A percentile compares a stretch with the other conserved stretches of the same genome.
Conservation (phyloP, 257 asterid genomes). For the Nicotiana benthamiana region DNA sequence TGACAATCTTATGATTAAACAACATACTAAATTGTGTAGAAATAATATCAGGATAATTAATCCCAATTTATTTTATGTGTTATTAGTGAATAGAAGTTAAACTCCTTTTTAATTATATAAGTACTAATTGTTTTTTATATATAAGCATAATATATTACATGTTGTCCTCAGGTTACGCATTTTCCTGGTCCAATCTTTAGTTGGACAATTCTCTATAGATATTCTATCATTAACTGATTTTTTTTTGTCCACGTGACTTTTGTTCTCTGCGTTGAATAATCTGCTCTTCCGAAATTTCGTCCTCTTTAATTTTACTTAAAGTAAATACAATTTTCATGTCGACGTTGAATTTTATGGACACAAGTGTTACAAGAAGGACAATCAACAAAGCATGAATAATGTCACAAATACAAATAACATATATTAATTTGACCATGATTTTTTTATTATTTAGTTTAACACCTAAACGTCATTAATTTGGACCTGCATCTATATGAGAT, state of each 20-base stretch:
- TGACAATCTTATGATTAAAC: no score
- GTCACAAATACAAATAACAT: neutral
- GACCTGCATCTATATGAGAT: neutral
- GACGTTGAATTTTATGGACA: neutral
- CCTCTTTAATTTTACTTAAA: neutral
- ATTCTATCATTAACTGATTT: neutral
- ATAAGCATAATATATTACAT: neutral
- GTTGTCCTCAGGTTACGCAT: conserved; percentile 1
- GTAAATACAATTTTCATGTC: neutral
- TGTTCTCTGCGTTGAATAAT: neutral
- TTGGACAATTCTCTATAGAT: neutral
- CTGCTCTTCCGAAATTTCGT: neutral
- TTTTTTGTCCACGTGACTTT: neutral
- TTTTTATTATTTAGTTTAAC: neutral
- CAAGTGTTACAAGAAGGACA: neutral
- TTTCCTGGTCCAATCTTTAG: neutral
- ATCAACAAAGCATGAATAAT: neutral
- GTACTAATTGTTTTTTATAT: no score
- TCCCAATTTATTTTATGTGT: no score
- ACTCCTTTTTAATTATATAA: no score
- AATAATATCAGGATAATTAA: no score
- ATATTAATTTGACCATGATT: neutral
- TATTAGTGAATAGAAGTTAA: no score
- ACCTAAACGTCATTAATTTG: neutral
- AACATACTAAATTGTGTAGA: no score